Conservation (phyloP, 2,329 filamentous ascomycete genomes). For the Fusarium tjaetaba region DNA sequence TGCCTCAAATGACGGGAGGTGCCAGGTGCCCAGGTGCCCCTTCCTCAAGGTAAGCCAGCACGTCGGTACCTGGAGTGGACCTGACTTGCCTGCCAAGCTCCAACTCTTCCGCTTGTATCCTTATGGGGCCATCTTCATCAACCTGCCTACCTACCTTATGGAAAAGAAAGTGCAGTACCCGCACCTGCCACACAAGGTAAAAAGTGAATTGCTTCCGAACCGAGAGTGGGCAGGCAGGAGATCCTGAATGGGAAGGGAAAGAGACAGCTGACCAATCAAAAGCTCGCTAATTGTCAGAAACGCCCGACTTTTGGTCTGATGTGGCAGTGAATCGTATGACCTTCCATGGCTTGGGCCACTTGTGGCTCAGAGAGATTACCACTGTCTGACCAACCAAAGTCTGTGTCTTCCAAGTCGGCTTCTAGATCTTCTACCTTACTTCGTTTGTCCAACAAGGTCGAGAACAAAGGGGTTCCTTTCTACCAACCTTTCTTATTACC, state of each 20-base stretch:
- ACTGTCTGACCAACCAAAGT: not conserved
- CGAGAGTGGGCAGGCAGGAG: conserved; percentile 28
- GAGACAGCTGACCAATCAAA: conserved; percentile 24
- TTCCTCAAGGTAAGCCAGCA: not conserved
- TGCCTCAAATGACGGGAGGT: conserved; percentile 5
- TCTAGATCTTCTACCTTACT: not conserved
- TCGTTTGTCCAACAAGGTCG: not conserved
- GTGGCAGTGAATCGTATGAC: conserved; percentile 46
- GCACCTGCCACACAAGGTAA: conserved; percentile 3
- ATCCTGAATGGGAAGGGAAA: conserved; percentile 29
- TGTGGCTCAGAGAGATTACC: conserved; percentile 10
- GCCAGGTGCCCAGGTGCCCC: not conserved
- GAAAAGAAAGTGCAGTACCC: not conserved
- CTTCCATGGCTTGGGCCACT: not conserved
- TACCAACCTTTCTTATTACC: not conserved
- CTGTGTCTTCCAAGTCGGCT: not conserved
- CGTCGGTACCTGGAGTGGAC: conserved; percentile 29
- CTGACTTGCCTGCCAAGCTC: conserved; percentile 4
- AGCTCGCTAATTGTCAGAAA: conserved; percentile 38
- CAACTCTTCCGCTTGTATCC: conserved; percentile 11
- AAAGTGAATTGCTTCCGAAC: conserved; percentile 15
- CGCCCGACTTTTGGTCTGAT: conserved; percentile 42
- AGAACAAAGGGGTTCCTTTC: conserved; percentile 2
- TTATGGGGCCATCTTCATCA: not conserved
- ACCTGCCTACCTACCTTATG: not conserved